Base-by-base conservation (phyloP, 2,329 filamentous ascomycete genomes). In the Aspergillus ustus region DNA sequence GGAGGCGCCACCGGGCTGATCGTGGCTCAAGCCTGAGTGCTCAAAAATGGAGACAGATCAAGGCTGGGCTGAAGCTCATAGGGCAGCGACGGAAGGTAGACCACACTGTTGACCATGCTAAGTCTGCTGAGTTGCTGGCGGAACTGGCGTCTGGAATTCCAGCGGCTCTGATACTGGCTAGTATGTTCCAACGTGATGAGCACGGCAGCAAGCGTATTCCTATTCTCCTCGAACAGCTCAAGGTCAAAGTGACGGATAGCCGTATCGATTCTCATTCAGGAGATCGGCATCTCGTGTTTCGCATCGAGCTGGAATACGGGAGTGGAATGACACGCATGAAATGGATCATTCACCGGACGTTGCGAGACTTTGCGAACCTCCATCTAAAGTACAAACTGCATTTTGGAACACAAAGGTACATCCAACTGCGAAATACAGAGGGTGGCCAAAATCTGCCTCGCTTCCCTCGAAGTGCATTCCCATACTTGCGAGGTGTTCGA, bases 181-280 rank as follows among this genome's bases (percentile, higher is more conserved):
- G 93, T 73, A 97, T 98, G 91, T 95, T 98, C 70, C 95, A 98
- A 78, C 87, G 95, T 60, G 95, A 99, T 70, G 95, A 99, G 77
- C 92, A 97, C 70, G 93, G 94, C 52, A 95, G 96, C 77, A 95
- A 92, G 78, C 89, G 93, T 62, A 97, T 99, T 60, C 95, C 95
- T 0, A 93, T 99, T 57, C 85, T 99, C 3, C 84, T 99, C 7
- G 95, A 99, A 76, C 95, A 99, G 79, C 84, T 99, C 62, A 97
- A 96, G 75, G 84, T 99, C 62, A 88, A 86, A 60, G 91, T 99
- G 62, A 90, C 88, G 8, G 92, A 97, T 70, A 96, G 92, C 70
- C 87, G 88, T 11, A 85, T 88, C 63, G 87, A 91, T 48, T 77
- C 78, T 13, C 74, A 79, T 62, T 77, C 79, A 45, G 81, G 85